Base-by-base conservation (phyloP, 73 alveolate species). In the Blepharisma japonicum region DNA sequence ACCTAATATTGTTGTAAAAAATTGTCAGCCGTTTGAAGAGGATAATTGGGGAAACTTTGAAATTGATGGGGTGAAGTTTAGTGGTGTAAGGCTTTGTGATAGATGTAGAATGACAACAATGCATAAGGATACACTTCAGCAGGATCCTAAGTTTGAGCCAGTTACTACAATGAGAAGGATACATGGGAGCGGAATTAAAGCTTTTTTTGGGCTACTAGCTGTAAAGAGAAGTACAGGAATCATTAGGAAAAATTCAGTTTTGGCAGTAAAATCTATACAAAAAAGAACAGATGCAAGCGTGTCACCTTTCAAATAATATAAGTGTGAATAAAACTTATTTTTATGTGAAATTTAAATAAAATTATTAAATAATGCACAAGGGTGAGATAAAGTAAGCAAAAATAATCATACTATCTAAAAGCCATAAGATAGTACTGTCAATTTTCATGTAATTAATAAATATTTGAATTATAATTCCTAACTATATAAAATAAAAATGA, bases 71-170 rank as follows among this genome's bases (percentile, higher is more conserved):
- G 39, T n/a, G 50, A 11, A 14, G 18, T 61, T 61, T 25, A 39
- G 23, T 8, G 38, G 38, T 0, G 14, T 61, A 11, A 0, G 23
- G 5, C 14, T 14, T 14, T 61, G 74, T 61, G 74, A 61, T 25
- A 14, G 74, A 18, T 61, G 74, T 39, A n/a, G 74, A 20, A 61
- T 61, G 74, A 61, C 74, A 20, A 61, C 74, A 14, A n/a, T 61
- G 46, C n/a, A 61, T 25, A 8, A 8, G 14, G 38, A 14, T 8
- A 20, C 74, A 14, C 47, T 61, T 0, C n/a, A 61, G 49, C 23
- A 14, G 47, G 74, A 61, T 25, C 74, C 74, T 25, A 20, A n/a
- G 18, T 14, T 14, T 18, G 74, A 61, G 74, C 74, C 74, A 9
- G n/a, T 61, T 14, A 61, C 14, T 25, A 61, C 74, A 14, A 14